Conservation (phyloP, 2,329 filamentous ascomycete genomes). For the Aspergillus spinulosporus region DNA sequence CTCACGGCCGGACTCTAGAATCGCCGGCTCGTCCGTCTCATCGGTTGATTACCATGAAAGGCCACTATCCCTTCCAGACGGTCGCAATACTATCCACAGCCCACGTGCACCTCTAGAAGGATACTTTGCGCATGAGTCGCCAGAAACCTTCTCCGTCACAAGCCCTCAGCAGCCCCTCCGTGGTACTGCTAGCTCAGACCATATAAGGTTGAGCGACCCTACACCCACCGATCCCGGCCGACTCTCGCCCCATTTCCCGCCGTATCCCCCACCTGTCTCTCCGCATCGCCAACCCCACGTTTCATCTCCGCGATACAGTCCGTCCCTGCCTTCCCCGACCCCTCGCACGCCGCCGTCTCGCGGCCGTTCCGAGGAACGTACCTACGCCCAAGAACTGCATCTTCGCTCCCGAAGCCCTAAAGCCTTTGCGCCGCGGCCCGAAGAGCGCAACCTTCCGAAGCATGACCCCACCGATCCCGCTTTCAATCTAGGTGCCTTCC, state of each 20-base stretch:
- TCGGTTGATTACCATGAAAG: slow-evolving; percentile 10
- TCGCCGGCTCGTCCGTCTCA: slow-evolving; percentile 12
- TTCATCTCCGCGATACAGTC: slow-evolving; percentile 10
- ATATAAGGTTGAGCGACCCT: slow-evolving; percentile 8
- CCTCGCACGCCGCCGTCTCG: slow-evolving; percentile 20
- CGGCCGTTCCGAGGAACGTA: slow-evolving; percentile 21
- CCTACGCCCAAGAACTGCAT: slow-evolving; percentile 36
- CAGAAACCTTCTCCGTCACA: slow-evolving; percentile 16
- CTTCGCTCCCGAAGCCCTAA: slow-evolving; percentile 40
- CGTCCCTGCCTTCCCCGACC: slow-evolving; percentile 11
- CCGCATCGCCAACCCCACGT: slow-evolving; percentile 6
- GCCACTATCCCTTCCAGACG: slow-evolving; percentile 9
- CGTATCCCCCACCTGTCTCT: slow-evolving; percentile 9
- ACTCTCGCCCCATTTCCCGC: slow-evolving; percentile 17
- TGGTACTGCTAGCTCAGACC: slow-evolving; percentile 3
- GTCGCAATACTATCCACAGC: slow-evolving; percentile 14
- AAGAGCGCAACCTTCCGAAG: slow-evolving; percentile 25
- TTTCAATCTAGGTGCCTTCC: slow-evolving; percentile 36
- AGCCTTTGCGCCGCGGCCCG: slow-evolving; percentile 27
- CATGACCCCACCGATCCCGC: slow-evolving; percentile 28
- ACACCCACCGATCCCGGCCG: slow-evolving; percentile 9
- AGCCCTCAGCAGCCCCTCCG: neutral
- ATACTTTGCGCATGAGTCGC: slow-evolving; percentile 27
- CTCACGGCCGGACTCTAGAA: slow-evolving; percentile 7
- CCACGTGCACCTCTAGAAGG: slow-evolving; percentile 19